These are phyloP conservation scores for Polytrichum formosum DNA, from an alignment of 225 moss, liverwort and hornwort genomes.

Conservation along the genomic window DNA sequence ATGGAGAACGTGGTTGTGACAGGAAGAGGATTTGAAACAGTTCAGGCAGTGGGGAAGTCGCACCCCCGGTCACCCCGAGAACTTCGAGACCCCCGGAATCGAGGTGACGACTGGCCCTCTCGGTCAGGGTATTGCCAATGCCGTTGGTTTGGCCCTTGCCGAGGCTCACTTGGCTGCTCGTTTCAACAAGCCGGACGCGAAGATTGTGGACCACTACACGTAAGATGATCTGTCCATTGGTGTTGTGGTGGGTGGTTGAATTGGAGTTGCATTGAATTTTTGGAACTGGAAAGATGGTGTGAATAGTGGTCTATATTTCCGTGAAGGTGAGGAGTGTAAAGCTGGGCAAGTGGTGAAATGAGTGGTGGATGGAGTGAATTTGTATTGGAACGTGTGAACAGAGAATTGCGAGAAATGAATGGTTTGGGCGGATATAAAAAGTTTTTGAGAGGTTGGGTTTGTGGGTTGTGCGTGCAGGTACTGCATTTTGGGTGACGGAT, in stretches of 20 bases:
- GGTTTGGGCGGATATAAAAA: no score
- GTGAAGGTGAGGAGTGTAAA: no score
- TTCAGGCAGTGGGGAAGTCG: constrained; percentile 85
- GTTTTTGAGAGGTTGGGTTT: no score
- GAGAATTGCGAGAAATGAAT: no score
- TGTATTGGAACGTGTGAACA: no score
- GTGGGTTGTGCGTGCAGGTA: constrained; percentile 39
- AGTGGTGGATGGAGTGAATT: no score
- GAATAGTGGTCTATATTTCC: no score
- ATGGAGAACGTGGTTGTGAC: neutral
- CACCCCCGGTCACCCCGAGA: constrained; percentile 91
- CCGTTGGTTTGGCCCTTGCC: constrained; percentile 83
- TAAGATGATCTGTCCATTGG: constrained; percentile 9
- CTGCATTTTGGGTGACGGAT: constrained; percentile 71
- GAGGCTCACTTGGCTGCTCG: constrained; percentile 86
- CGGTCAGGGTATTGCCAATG: constrained; percentile 83
- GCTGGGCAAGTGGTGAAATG: no score
- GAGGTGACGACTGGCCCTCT: constrained; percentile 98
- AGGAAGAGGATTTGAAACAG: constrained; percentile 84
- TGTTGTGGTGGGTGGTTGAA: no score
- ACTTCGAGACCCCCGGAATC: constrained; percentile 89
- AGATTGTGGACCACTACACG: constrained; percentile 88
- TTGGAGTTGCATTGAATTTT: no score
- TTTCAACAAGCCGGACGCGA: constrained; percentile 88
- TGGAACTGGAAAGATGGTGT: no score